Percentiles rank a stretch among this genome's conserved stretches.
phyloP scores from a whole-genome alignment of 2,329 filamentous ascomycete species.

The Exophiala dermatitidis region DNA sequence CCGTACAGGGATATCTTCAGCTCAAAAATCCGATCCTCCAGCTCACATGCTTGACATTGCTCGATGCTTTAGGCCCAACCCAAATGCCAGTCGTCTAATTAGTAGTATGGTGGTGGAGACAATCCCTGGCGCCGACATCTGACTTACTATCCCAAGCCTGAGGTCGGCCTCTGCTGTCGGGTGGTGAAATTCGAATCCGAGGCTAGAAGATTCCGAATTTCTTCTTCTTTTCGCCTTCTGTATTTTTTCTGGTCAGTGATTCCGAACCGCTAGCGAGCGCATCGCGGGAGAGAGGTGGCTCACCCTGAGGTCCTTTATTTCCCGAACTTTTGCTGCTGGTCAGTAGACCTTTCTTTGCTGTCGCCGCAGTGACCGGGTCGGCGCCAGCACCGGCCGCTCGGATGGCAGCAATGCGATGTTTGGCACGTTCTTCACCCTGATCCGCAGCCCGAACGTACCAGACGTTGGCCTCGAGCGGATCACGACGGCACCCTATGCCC shows the following conservation, averaged over 20 bases:
- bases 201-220: slow-evolving; percentile 29
- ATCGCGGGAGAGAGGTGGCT: slow-evolving; percentile 2
- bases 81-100: too few species aligned
- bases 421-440: slow-evolving; percentile 81
- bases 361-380: slow-evolving; percentile 30
- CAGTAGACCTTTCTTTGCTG: slow-evolving; percentile 14
- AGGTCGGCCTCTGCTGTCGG: not conserved
- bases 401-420: slow-evolving; percentile 78
- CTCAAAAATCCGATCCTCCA: too few species aligned
- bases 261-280: not conserved
- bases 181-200: slow-evolving; percentile 13
- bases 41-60: too few species aligned
- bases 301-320: slow-evolving; percentile 20
- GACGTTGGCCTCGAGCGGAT: slow-evolving; percentile 93
- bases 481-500: slow-evolving; percentile 90
- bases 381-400: slow-evolving; percentile 65
- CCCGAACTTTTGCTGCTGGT: slow-evolving; percentile 16
- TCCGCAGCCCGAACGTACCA: slow-evolving; percentile 98
- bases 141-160: not conserved
- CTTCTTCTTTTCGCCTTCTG: slow-evolving; percentile 28
- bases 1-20: too few species aligned
- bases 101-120: too few species aligned
- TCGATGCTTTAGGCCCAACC: too few species aligned
- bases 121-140: too few species aligned
- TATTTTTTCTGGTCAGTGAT: slow-evolving; percentile 7